Base-by-base conservation (phyloP, 2,329 filamentous ascomycete species). In the Berkeleyomyces rouxiae region DNA sequence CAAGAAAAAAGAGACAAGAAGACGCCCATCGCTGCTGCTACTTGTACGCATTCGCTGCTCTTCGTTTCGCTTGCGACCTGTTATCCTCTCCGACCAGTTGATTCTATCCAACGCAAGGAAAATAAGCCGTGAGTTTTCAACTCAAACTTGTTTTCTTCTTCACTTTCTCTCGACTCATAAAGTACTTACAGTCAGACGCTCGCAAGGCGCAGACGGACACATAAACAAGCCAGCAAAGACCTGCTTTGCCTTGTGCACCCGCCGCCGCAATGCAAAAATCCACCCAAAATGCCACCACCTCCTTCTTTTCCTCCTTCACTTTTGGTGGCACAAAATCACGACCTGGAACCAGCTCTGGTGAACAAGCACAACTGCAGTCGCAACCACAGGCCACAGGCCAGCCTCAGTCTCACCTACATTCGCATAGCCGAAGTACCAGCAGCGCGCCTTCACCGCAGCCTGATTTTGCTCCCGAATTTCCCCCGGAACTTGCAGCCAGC, bases 331-430 rank as follows among this genome's bases (percentile, higher is more conserved):
- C 69, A 23, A 61, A 65, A 23, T 72, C 72, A 37, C 70, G 72
- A 23, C 72, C 73, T 33, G 67, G 70, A 13, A 75, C 73, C 7
- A 73, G 73, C 67, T 73, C 74, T 66, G 72, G 70, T 61, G 63
- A 64, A n/a, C 49, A 57, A 46, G 10, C 53, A 59, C 53, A 63
- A 37, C 51, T 61, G 46, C 65, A 63, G 36, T 65, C 62, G 53
- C 59, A 61, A 23, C 59, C 61, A 55, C n/a, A 64, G 7, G 51
- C 36, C 51, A 13, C 51, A 47, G 44, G 57, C 66, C 67, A 63
- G 64, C 63, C 46, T 61, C 66, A 51, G 40, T 67, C 63, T 46
- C 61, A 57, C 23, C 23, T 23, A 42, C 58, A 60, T 11, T 62
- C 65, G 62, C 63, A 63, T 63, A 67, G 61, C 66, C 64, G 65